phyloP scores from a whole-genome alignment of 139 green algal species.

The Yamagishiella unicocca region DNA sequence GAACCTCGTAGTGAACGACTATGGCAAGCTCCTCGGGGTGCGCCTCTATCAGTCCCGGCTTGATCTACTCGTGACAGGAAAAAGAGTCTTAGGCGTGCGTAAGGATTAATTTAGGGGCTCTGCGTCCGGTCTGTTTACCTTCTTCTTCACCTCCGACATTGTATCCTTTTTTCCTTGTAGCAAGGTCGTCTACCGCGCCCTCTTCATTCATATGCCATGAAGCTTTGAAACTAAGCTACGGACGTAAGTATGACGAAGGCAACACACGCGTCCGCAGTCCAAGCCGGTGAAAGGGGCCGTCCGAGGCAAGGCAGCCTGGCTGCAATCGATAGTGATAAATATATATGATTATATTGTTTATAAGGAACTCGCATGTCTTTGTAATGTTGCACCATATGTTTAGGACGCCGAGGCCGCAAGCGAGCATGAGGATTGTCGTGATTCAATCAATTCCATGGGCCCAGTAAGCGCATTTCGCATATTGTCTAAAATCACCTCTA shows the following conservation, averaged over 20 bases:
- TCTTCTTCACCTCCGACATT: conserved; percentile 41
- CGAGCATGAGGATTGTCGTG: no score
- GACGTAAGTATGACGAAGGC: neutral
- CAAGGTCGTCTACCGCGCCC: neutral
- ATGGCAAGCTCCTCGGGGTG: conserved; percentile 65
- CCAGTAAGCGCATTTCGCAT: no score
- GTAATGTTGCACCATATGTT: neutral
- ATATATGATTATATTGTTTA: neutral
- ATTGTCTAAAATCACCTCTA: no score
- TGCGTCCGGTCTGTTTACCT: neutral
- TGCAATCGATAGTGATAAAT: neutral
- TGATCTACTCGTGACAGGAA: conserved; percentile 52
- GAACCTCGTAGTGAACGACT: conserved; percentile 70
- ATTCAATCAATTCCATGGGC: no score
- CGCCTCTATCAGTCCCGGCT: conserved; percentile 64
- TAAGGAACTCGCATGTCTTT: neutral
- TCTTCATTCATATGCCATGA: neutral
- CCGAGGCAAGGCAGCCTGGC: no score
- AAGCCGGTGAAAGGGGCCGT: neutral
- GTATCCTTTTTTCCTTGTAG: conserved; percentile 4
- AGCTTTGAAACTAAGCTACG: neutral
- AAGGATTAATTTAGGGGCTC: neutral
- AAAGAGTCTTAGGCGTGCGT: neutral
- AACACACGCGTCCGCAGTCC: neutral
- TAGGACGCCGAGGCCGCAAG: no score